Base-by-base conservation (phyloP, 768 basidiomycete species). In the Cystobasidium ongulense region DNA sequence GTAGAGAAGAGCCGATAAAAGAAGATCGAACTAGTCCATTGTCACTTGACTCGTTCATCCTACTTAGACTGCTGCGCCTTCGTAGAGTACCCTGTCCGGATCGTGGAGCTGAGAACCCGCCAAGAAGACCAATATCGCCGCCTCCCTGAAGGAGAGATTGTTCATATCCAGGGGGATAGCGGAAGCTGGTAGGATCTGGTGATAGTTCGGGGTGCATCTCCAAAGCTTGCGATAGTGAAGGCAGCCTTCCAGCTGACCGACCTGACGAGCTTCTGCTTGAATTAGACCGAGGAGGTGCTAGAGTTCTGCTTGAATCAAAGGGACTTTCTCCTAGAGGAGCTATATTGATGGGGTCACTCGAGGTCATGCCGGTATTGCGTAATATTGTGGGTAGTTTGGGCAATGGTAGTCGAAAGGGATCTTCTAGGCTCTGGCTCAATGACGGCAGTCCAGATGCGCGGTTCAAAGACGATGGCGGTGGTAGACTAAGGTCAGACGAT, bases 181-280 rank as follows among this genome's bases (percentile, higher is more conserved):
- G 46, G 21, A 50, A 50, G 46, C 46, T 59, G 29, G 25, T 35
- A 4, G 33, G 33, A 23, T 59, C 57, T 4, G 57, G 57, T 27
- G 57, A 29, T 15, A 59, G 57, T 27, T 59, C 57, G 3, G 57
- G 57, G 27, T 59, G 57, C 57, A 59, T 59, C 21, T 59, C 57
- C 29, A 59, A 35, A 59, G 57, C 57, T 59, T 59, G 57, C 11
- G 57, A 59, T 10, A 59, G 57, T 17, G 57, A 59, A 29, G 57
- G 57, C 23, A 59, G 57, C 15, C 57, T 5, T 4, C 13, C 23
- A 59, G 13, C 25, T 27, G 57, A 27, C 3, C 29, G 33, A 35
- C 57, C 57, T 7, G 7, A 17, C 3, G 57, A 5, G 33, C 57
- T 59, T 29, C 25, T 59, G 29, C 15, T 15, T 35, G 33, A 10